A percentile compares a stretch with the other conserved stretches of the same genome.
Conservation (phyloP, 2,329 filamentous ascomycete genomes). For the Keithomyces neogunnii region DNA sequence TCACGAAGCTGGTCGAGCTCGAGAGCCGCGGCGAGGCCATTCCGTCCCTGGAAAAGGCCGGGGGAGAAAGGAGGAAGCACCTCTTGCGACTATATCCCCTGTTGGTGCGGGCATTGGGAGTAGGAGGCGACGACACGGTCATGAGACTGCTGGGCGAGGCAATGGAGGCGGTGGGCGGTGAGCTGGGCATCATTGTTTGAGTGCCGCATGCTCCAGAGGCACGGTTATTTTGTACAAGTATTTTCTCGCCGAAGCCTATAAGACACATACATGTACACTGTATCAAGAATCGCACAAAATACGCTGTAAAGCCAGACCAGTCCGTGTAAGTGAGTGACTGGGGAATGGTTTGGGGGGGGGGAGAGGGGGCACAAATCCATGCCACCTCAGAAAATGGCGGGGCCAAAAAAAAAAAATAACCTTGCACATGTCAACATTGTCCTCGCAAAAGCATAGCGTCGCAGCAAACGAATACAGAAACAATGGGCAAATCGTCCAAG, state of each 20-base stretch:
- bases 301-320: too few species aligned
- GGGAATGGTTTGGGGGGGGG: too few species aligned
- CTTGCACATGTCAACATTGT: too few species aligned
- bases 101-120: conserved; percentile 53
- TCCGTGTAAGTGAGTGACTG: too few species aligned
- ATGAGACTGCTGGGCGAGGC: conserved; percentile 48
- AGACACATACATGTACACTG: too few species aligned
- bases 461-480: background rate
- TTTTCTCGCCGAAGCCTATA: too few species aligned
- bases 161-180: conserved; percentile 52
- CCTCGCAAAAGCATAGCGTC: too few species aligned
- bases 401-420: conserved; percentile 11
- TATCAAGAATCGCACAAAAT: too few species aligned
- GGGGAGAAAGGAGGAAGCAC: conserved; percentile 60
- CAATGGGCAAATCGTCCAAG: conserved; percentile 95
- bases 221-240: too few species aligned
- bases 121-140: conserved; percentile 52
- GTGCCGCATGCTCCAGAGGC: background rate
- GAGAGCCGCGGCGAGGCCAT: conserved; percentile 64
- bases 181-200: conserved; percentile 23
- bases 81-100: conserved; percentile 74
- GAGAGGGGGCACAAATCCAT: too few species aligned
- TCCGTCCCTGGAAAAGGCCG: conserved; percentile 41
- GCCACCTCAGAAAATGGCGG: conserved; percentile 11
- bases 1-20: conserved; percentile 58